Conservation (phyloP, 306 rosid genomes). For the Glycine latifolia region DNA sequence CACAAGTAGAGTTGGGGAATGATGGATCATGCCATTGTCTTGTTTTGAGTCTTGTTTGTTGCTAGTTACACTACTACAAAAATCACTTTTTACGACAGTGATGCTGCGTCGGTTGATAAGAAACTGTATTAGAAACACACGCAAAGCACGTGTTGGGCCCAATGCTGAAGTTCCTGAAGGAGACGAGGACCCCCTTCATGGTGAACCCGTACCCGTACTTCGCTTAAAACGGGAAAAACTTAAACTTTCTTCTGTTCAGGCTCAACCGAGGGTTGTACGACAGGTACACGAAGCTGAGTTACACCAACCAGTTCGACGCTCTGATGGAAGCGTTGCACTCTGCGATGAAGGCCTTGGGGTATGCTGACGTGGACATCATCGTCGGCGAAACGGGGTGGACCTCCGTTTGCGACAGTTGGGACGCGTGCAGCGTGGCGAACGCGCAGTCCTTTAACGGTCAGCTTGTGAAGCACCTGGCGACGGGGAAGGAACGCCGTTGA, state of each 20-base stretch:
- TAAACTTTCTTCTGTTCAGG: conserved; percentile 65
- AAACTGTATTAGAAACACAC: too few relatives aligned
- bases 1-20: too few relatives aligned
- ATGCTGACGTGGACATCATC: conserved; percentile 59
- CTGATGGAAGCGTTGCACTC: conserved; percentile 77
- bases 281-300: conserved; percentile 53
- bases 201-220: conserved; percentile 93
- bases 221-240: conserved; percentile 62
- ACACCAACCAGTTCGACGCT: conserved; percentile 81
- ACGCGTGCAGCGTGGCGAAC: conserved; percentile 66
- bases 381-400: conserved; percentile 97
- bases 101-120: too few relatives aligned
- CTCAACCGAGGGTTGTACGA: conserved; percentile 70
- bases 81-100: too few relatives aligned
- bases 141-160: conserved; percentile 57
- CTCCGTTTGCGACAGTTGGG: conserved; percentile 74
- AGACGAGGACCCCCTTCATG: conserved; percentile 78
- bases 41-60: too few relatives aligned
- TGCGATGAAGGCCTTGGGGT: conserved; percentile 72
- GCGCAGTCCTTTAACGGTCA: conserved; percentile 63
- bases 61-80: too few relatives aligned
- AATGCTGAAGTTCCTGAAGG: conserved; percentile 63
- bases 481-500: conserved; percentile 81
- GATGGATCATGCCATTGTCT: too few relatives aligned
- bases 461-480: conserved; percentile 59